A percentile compares a stretch with the other conserved stretches of the same genome.
phyloP scores from a whole-genome alignment of 2,329 filamentous ascomycete species.

The Gnomoniopsis sp. region DNA sequence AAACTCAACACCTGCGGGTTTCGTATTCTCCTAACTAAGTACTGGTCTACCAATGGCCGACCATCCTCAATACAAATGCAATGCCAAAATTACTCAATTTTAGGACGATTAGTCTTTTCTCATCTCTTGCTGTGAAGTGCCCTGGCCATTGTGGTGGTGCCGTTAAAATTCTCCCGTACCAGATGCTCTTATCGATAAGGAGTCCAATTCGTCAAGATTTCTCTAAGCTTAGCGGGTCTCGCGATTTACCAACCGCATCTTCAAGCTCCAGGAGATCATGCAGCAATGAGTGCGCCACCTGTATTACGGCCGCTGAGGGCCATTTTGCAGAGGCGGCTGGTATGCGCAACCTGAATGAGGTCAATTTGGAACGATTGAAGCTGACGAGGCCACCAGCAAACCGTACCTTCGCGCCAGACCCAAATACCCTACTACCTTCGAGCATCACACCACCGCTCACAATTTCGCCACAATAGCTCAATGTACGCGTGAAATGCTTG shows the following conservation, averaged over 20 bases:
- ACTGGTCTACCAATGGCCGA: neutral
- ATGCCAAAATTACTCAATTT: neutral
- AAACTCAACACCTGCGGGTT: neutral
- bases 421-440: constrained; percentile 12
- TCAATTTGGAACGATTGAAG: neutral
- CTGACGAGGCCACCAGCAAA: constrained; percentile 21
- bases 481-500: neutral
- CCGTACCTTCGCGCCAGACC: constrained; percentile 17
- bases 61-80: neutral
- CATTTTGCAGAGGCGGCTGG: constrained; percentile 27
- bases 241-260: constrained; percentile 4
- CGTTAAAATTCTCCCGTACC: neutral
- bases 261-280: constrained; percentile 13
- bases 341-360: constrained; percentile 12
- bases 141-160: too few relatives aligned
- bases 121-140: neutral
- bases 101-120: neutral
- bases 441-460: constrained; percentile 9
- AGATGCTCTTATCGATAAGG: constrained; percentile 16
- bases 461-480: constrained; percentile 16
- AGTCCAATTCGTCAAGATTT: constrained; percentile 9
- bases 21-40: neutral
- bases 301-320: constrained; percentile 34
- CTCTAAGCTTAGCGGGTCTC: constrained; percentile 7
- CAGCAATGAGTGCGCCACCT: constrained; percentile 32